These are phyloP conservation scores for Withania somnifera DNA, from an alignment of 305 asterid genomes.

Conservation along the genomic window DNA sequence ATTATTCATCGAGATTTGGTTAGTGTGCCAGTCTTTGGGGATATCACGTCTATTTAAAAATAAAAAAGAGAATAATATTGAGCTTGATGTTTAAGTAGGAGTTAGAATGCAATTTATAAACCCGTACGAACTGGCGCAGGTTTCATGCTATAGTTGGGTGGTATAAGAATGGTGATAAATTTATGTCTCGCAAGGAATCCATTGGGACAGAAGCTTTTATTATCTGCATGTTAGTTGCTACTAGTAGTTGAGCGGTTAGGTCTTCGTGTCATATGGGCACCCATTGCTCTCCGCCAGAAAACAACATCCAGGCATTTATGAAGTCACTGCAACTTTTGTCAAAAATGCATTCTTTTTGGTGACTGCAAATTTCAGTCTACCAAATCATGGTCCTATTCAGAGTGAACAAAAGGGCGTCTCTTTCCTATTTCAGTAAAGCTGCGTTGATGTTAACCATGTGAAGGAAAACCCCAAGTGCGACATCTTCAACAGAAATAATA, in stretches of 20 bases:
- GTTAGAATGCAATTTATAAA: neutral
- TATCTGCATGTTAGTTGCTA: conserved; percentile 13
- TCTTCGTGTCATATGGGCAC: neutral
- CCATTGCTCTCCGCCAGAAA: neutral
- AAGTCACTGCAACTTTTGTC: neutral
- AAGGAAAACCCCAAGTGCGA: neutral
- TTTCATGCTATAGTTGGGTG: neutral
- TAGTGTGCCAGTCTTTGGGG: neutral
- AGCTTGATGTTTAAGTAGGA: neutral
- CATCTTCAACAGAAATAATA: neutral
- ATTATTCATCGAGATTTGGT: no score
- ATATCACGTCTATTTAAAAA: neutral
- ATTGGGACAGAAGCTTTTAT: conserved; percentile 2
- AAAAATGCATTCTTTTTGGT: neutral
- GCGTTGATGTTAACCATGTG: neutral
- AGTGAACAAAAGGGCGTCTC: neutral
- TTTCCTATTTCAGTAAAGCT: neutral
- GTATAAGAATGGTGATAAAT: neutral
- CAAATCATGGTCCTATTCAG: neutral
- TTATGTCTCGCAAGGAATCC: neutral
- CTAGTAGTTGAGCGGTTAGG: conserved; percentile 14
- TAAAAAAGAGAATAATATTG: neutral
- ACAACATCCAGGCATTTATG: neutral
- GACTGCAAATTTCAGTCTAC: neutral
- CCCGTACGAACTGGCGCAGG: neutral